A percentile compares a stretch with the other conserved stretches of the same genome.
Evolutionary conservation across 257 asterid species (phyloP).

Genomic region (Gentiana dahurica): DNA sequence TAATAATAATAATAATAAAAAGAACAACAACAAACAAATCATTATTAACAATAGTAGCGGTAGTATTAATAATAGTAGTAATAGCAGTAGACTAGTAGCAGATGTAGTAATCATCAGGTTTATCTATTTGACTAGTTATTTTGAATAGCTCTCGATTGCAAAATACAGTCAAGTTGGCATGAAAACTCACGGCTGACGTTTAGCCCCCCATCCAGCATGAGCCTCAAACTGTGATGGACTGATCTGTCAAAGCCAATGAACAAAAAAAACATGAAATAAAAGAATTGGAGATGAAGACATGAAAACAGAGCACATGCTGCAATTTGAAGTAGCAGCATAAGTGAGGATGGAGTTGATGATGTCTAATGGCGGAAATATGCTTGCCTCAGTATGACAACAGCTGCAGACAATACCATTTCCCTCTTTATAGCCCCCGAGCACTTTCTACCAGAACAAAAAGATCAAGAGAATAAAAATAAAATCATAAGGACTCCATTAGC

Average conservation of each 20-base stretch:
- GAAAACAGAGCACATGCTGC: neutral
- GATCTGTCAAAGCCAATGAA: slow-evolving; percentile 37
- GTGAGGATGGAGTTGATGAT: neutral
- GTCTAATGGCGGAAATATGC: slow-evolving; percentile 2
- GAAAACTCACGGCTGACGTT: slow-evolving; percentile 93
- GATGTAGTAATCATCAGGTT: neutral
- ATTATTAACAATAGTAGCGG: no score
- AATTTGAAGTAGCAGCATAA: neutral
- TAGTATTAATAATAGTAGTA: no score
- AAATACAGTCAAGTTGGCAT: slow-evolving; percentile 5
- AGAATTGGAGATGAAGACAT: neutral
- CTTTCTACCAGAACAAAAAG: slow-evolving; percentile 36
- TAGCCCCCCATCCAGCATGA: slow-evolving; percentile 98
- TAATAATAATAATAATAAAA: no score
- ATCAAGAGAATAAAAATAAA: slow-evolving; percentile 11
- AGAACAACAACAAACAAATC: no score
- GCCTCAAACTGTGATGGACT: slow-evolving; percentile 99
- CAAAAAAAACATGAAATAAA: slow-evolving; percentile 8
- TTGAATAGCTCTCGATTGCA: slow-evolving; percentile 1
- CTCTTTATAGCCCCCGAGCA: slow-evolving; percentile 94
- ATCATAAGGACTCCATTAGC: slow-evolving; percentile 2
- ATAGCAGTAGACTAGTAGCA: no score
- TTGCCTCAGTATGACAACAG: slow-evolving; percentile 79
- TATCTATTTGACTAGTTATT: no score
- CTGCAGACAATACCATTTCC: slow-evolving; percentile 86